Conservation (phyloP, 2,329 filamentous ascomycete genomes). For the Epichloe glyceriae region DNA sequence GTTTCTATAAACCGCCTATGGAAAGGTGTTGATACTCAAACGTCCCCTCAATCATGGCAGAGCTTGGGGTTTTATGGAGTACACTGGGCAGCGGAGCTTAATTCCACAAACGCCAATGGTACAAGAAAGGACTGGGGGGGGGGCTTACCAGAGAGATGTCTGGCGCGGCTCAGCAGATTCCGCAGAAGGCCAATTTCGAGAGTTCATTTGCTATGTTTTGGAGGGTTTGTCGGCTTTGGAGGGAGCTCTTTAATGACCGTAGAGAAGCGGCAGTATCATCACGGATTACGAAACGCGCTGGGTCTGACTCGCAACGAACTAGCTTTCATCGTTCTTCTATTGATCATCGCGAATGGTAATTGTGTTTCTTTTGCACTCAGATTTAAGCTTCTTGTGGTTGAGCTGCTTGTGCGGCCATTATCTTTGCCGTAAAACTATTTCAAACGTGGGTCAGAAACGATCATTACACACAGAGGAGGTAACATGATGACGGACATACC, state of each 20-base stretch:
- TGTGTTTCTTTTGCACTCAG: background rate
- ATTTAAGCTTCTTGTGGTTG: background rate
- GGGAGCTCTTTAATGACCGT: background rate
- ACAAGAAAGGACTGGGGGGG: conserved; percentile 22
- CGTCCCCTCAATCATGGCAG: conserved; percentile 15
- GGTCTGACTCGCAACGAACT: background rate
- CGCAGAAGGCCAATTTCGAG: conserved; percentile 15
- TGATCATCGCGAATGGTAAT: background rate
- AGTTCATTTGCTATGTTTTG: conserved; percentile 19
- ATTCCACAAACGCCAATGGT: conserved; percentile 13
- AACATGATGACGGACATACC: conserved; percentile 33
- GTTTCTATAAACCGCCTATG: conserved; percentile 18
- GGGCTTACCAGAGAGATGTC: conserved; percentile 15
- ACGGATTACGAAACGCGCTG: background rate
- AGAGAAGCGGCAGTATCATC: background rate
- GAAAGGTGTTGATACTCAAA: conserved; percentile 10
- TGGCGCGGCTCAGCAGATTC: conserved; percentile 18
- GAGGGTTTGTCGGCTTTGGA: conserved; percentile 16
- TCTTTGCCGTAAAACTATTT: conserved; percentile 24
- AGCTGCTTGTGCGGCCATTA: background rate
- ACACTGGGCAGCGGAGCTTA: conserved; percentile 26
- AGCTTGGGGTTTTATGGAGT: conserved; percentile 20
- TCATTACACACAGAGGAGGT: background rate
- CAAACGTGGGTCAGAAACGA: background rate
- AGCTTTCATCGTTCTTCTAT: background rate